Conservation (phyloP, 257 asterid species). For the Nyctanthes arbortristis region DNA sequence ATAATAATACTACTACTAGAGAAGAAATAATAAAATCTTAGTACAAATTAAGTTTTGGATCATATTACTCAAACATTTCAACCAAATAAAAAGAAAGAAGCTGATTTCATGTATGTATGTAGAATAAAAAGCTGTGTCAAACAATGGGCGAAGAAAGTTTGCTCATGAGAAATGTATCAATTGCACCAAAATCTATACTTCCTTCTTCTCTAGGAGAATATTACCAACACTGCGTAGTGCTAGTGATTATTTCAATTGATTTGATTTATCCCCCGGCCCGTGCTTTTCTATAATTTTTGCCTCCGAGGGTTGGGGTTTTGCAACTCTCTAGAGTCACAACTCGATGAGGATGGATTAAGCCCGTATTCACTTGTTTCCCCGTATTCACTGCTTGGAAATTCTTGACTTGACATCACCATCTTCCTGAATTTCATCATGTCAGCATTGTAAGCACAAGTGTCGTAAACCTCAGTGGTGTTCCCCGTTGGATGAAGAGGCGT, state of each 20-base stretch:
- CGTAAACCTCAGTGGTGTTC: background rate
- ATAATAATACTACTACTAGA: too few species aligned
- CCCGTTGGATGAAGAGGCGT: background rate
- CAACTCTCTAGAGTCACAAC: constrained; percentile 13
- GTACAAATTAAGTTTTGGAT: background rate
- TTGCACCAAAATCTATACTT: background rate
- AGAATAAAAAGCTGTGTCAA: too few species aligned
- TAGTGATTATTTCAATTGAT: too few species aligned
- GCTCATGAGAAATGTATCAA: background rate
- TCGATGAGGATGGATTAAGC: constrained; percentile 13
- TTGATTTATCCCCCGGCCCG: too few species aligned
- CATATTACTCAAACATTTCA: background rate
- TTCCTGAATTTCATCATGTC: constrained; percentile 27
- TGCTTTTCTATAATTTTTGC: background rate
- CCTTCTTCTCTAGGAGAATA: background rate
- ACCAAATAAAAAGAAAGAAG: background rate
- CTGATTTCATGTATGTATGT: background rate
- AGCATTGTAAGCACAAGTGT: constrained; percentile 21
- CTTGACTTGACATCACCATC: constrained; percentile 24
- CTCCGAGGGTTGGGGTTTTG: background rate
- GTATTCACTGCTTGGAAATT: constrained; percentile 9
- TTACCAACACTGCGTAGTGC: background rate
- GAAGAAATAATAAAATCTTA: too few species aligned
- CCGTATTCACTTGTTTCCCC: constrained; percentile 24
- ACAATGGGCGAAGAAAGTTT: background rate